phyloP scores from a whole-genome alignment of 2,329 filamentous ascomycete species.

The Ophidiomyces ophidiicola region DNA sequence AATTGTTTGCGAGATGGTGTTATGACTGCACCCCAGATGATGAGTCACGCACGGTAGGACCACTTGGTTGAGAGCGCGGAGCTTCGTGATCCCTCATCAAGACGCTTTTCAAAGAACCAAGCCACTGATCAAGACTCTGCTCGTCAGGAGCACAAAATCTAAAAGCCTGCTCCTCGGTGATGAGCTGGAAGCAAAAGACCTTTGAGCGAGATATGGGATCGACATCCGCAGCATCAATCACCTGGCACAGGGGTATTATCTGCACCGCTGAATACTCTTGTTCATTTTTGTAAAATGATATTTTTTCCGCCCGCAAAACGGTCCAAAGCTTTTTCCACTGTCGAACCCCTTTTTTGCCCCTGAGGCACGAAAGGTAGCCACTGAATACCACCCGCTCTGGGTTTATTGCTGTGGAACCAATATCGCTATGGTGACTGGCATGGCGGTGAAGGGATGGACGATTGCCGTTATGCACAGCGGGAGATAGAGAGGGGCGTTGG shows the following conservation, averaged over 20 bases:
- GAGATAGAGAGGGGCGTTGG: conserved; percentile 9
- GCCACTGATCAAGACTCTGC: conserved; percentile 66
- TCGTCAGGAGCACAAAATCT: conserved; percentile 68
- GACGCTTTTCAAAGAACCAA: conserved; percentile 79
- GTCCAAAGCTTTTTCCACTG: conserved; percentile 96
- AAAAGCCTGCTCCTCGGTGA: conserved; percentile 79
- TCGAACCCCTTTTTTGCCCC: conserved; percentile 64
- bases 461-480: conserved; percentile 19
- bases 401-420: conserved; percentile 45
- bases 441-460: conserved; percentile 39
- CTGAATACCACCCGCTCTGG: conserved; percentile 88
- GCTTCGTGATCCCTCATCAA: conserved; percentile 16
- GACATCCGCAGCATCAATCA: conserved; percentile 87
- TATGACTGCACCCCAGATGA: conserved; percentile 1
- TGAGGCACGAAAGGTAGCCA: conserved; percentile 75
- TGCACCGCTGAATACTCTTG: conserved; percentile 76
- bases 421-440: conserved; percentile 49
- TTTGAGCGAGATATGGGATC: conserved; percentile 78
- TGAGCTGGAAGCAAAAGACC: conserved; percentile 77
- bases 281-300: conserved; percentile 88
- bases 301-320: conserved; percentile 69
- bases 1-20: too few relatives aligned
- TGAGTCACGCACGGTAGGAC: neutral
- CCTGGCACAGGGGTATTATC: conserved; percentile 62
- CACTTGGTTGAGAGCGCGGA: neutral